Evolutionary conservation across 2,329 filamentous ascomycete genomes (phyloP), one percentile per base, ranked within the genome.

Genomic region (Trichoderma citrinoviride): DNA sequence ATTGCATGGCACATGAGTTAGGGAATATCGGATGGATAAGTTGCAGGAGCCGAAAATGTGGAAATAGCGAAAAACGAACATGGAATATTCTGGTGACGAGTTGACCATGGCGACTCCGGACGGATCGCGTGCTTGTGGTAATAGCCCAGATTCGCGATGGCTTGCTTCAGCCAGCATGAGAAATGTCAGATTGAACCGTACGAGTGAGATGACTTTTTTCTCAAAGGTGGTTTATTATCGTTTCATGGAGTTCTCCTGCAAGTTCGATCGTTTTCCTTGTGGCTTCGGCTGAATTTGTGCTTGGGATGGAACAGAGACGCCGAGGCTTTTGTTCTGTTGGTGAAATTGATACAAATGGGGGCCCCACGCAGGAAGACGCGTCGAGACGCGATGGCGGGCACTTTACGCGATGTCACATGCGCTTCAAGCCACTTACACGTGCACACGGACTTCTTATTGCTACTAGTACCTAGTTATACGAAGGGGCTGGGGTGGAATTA

Each of bases 81-180:
- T 73, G 46, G 72, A 67, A 67, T 71, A 74, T n/a, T 75, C 72
- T n/a, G 71, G 70, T 8, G 72, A 71, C 2, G 72, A 68, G n/a
- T 65, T 67, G 47, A 68, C 56, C 71, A 72, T 71, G 58, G 58
- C 49, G 53, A 40, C 37, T 27, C 8, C 37, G 14, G 21, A 14
- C n/a, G 37, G 21, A 62, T 37, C 1, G 25, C n/a, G 8, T 0
- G 15, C 8, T 29, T 37, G 49, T n/a, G 37, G 17, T 27, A n/a
- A n/a, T n/a, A n/a, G n/a, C n/a, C 19, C n/a, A 37, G 40, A 37
- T 53, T 46, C 49, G 29, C n/a, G 25, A 21, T 7, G 37, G 23
- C 44, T 53, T 44, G 12, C 6, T 23, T 41, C 17, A 1, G 14
- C 7, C 19, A 10, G 15, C n/a, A 25, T 46, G 2, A n/a, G 21